Evolutionary conservation across 768 basidiomycete genomes (phyloP).

Genomic region (Tubosaeta sp.): DNA sequence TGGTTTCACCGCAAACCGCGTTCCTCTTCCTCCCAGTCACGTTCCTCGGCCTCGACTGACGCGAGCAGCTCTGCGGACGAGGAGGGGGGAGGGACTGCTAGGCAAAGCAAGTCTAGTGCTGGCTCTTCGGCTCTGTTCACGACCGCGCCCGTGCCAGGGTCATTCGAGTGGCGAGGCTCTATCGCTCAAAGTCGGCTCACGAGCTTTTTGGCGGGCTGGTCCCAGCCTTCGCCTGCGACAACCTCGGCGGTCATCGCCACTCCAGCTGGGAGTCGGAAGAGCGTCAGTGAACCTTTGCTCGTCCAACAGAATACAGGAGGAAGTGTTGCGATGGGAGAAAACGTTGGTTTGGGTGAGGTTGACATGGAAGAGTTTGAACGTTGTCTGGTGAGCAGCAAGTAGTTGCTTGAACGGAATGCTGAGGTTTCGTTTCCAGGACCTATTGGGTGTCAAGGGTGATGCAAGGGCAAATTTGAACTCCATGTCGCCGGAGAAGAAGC

Average conservation of each 20-base stretch:
- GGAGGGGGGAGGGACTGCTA: slow-evolving; percentile 63
- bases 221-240: slow-evolving; percentile 42
- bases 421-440: slow-evolving; percentile 47
- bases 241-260: slow-evolving; percentile 28
- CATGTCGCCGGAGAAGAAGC: slow-evolving; percentile 60
- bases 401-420: background rate
- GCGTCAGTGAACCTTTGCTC: slow-evolving; percentile 68
- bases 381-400: slow-evolving; percentile 54
- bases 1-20: slow-evolving; percentile 74
- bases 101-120: slow-evolving; percentile 33
- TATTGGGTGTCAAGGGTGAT: slow-evolving; percentile 68
- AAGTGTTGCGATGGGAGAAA: slow-evolving; percentile 24
- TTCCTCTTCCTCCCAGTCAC: slow-evolving; percentile 42
- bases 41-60: slow-evolving; percentile 52
- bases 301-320: slow-evolving; percentile 44
- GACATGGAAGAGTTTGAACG: slow-evolving; percentile 55
- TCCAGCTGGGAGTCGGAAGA: slow-evolving; percentile 45
- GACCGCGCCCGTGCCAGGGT: slow-evolving; percentile 19
- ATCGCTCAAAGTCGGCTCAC: slow-evolving; percentile 59
- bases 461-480: slow-evolving; percentile 59
- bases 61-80: slow-evolving; percentile 33
- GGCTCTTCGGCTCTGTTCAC: slow-evolving; percentile 21
- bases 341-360: slow-evolving; percentile 27
- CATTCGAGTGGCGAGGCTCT: slow-evolving; percentile 50
- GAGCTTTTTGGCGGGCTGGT: slow-evolving; percentile 64